Evolutionary conservation across 345 rosid genomes (phyloP).

Genomic region (Erodium maritimum): DNA sequence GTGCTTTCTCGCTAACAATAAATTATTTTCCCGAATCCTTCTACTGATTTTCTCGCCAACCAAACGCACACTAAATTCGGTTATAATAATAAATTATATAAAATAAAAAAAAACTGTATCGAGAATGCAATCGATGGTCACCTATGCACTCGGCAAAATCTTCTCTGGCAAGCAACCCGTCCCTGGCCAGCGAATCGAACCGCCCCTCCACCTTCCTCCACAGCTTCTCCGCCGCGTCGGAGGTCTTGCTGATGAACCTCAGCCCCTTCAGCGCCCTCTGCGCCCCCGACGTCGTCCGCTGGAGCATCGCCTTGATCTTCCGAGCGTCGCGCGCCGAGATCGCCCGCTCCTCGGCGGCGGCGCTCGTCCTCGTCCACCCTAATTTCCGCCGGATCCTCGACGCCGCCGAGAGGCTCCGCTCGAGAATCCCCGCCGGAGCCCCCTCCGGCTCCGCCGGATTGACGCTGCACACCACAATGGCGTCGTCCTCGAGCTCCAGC

Average conservation of each 20-base stretch:
- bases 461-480: conserved; percentile 57
- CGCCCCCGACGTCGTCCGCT: conserved; percentile 58
- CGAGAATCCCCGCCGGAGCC: conserved; percentile 10
- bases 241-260: conserved; percentile 54
- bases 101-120: too few species aligned
- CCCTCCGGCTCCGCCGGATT: conserved; percentile 19
- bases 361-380: conserved; percentile 45
- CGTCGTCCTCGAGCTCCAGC: conserved; percentile 56
- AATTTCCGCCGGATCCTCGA: conserved; percentile 51
- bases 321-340: conserved; percentile 46
- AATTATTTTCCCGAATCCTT: too few species aligned
- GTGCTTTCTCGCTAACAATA: too few species aligned
- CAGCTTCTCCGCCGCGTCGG: conserved; percentile 37
- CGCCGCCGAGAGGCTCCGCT: conserved; percentile 46
- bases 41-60: background rate
- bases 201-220: conserved; percentile 65
- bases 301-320: conserved; percentile 42
- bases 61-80: background rate
- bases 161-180: conserved; percentile 67
- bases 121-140: too few species aligned
- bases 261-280: conserved; percentile 70
- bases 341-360: conserved; percentile 29
- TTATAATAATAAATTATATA: too few species aligned
- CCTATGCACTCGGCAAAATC: conserved; percentile 95
- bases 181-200: conserved; percentile 41